Evolutionary conservation across 148 eudicot genomes (phyloP).

Genomic region (Cornus kousa): DNA sequence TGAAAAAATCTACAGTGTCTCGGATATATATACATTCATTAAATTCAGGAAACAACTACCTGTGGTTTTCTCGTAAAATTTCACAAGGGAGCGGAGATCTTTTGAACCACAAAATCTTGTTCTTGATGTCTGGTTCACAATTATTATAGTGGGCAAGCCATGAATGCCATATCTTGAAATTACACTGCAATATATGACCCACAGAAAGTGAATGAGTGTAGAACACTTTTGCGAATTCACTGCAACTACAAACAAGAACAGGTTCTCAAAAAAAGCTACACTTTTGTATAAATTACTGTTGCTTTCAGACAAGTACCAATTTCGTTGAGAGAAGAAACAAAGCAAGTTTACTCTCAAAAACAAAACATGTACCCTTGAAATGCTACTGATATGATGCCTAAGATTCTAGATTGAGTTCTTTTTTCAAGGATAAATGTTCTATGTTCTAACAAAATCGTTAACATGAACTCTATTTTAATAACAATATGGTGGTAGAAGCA

Average conservation of each 20-base stretch:
- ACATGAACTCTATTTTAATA: no score
- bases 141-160: conserved; percentile 48
- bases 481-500: no score
- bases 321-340: background rate
- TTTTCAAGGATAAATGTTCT: background rate
- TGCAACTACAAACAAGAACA: no score
- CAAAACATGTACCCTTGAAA: background rate
- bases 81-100: conserved; percentile 40
- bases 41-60: conserved; percentile 28
- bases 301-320: background rate
- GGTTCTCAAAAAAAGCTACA: no score
- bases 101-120: conserved; percentile 43
- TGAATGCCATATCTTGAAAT: conserved; percentile 63
- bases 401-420: background rate
- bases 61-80: conserved; percentile 47
- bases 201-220: conserved; percentile 11
- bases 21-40: background rate
- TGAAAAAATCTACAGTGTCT: background rate
- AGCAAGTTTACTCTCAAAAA: background rate
- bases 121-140: conserved; percentile 35
- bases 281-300: no score
- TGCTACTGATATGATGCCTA: background rate
- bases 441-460: no score
- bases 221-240: no score
- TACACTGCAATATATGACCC: conserved; percentile 29